Evolutionary conservation across 2,329 filamentous ascomycete genomes (phyloP), one percentile per base, ranked within the genome.

Genomic region (Elsinoe australis): DNA sequence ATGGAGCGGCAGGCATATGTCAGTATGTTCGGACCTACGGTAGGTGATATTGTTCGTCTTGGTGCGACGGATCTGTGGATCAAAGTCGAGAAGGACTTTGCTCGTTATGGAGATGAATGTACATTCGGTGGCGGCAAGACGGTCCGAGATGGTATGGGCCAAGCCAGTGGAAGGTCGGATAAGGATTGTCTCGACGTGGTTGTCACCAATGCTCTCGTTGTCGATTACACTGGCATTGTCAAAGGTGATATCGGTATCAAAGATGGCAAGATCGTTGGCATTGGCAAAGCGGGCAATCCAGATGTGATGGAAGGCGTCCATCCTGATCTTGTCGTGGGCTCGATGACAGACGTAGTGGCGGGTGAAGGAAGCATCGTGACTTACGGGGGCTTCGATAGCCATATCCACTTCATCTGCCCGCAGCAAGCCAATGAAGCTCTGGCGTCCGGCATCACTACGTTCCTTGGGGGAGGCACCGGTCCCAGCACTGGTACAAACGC

Each of bases 171-270:
- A 3, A 75, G 86, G 34, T 67, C 76, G 0, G 83, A 90, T 58
- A 71, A 73, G 2, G 80, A 89, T 18, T 80, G 79, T 18, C 69
- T 95, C 51, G 90, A 96, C 63, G 77, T 90, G 38, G 86, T 95
- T 18, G 79, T 96, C 51, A 87, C 82, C 1, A 96, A 95, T 59
- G 90, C 89, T 4, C 69, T 96, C 54, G 83, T 96, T 29, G 75
- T 96, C 15, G 90, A 96, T 68, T 94, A 84, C 77, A 83, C 78
- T 1, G 90, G 90, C 39, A 95, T 96, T 60, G 94, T 87, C 73
- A 96, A 96, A 70, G 90, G 89, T 4, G 90, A 96, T 64, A 94
- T 96, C 61, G 90, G 90, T 21, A 82, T 96, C 64, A 95, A 94
- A 65, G 68, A 88, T 56, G 89, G 90, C 2, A 63, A 84, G 31